phyloP scores from a whole-genome alignment of 768 basidiomycete species.

The Rhodotorula graminis region DNA sequence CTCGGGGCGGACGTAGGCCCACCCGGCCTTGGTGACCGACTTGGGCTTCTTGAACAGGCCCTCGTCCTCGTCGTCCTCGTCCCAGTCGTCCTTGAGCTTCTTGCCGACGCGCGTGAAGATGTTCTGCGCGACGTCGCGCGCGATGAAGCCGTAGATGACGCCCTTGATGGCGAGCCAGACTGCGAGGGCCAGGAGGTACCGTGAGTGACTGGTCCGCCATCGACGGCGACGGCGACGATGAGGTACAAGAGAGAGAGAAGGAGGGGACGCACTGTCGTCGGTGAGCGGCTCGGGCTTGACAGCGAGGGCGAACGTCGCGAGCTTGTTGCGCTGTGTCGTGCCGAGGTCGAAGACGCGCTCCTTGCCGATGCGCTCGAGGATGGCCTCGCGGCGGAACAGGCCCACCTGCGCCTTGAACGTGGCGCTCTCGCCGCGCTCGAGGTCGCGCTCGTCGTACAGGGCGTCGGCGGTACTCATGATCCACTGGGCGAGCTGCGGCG shows the following conservation, averaged over 20 bases:
- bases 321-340: not conserved
- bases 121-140: not conserved
- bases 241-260: no score
- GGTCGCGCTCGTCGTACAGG: not conserved
- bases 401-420: no score
- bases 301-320: not conserved
- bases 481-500: not conserved
- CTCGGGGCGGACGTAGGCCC: not conserved
- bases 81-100: not conserved
- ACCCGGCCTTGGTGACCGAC: not conserved
- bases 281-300: not conserved
- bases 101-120: not conserved
- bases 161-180: not conserved
- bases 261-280: not conserved
- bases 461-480: not conserved
- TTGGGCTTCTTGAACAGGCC: not conserved
- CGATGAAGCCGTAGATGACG: not conserved
- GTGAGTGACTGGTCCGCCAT: not conserved
- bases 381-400: not conserved
- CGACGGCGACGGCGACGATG: no score
- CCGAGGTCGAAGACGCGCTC: not conserved
- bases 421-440: not conserved
- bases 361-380: not conserved
- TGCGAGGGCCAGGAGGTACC: not conserved
- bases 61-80: not conserved